Evolutionary conservation across 148 eudicot genomes (phyloP).

Genomic region (Salicornia ramosissima): DNA sequence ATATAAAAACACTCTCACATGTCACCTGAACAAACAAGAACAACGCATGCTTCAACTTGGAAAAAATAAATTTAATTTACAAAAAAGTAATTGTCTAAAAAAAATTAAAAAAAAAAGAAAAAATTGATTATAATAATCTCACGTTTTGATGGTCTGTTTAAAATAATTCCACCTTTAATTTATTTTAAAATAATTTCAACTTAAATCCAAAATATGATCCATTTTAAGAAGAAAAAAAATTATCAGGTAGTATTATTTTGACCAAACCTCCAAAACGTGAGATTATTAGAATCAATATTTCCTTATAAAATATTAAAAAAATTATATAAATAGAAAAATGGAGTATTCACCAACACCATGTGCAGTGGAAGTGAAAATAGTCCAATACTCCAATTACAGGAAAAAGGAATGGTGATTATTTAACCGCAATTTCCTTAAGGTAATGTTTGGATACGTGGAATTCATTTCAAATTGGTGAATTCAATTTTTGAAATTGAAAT

Average conservation of each 20-base stretch:
- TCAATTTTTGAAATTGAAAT: too few species aligned
- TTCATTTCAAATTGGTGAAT: too few species aligned
- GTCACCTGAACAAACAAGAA: slow-evolving; percentile 3
- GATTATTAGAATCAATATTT: too few species aligned
- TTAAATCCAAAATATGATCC: not conserved
- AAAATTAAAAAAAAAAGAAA: not conserved
- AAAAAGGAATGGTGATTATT: slow-evolving; percentile 13
- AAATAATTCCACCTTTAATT: not conserved
- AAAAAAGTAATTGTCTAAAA: not conserved
- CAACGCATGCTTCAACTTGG: slow-evolving; percentile 21
- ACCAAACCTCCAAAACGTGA: too few species aligned
- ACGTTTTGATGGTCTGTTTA: too few species aligned
- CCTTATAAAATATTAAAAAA: too few species aligned
- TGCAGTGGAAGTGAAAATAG: slow-evolving; percentile 1
- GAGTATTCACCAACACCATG: too few species aligned
- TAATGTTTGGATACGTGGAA: too few species aligned
- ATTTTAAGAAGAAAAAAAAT: not conserved
- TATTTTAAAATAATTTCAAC: too few species aligned
- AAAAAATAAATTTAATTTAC: not conserved
- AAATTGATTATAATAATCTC: too few species aligned
- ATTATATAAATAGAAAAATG: too few species aligned
- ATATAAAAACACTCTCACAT: not conserved
- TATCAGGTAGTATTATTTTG: not conserved
- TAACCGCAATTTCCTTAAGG: not conserved
- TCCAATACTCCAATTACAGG: not conserved